Percentiles rank a stretch among this genome's conserved stretches.
These are phyloP conservation scores for Pythium periplocum DNA, from an alignment of 352 stramenopile species.

Conservation along the genomic window DNA sequence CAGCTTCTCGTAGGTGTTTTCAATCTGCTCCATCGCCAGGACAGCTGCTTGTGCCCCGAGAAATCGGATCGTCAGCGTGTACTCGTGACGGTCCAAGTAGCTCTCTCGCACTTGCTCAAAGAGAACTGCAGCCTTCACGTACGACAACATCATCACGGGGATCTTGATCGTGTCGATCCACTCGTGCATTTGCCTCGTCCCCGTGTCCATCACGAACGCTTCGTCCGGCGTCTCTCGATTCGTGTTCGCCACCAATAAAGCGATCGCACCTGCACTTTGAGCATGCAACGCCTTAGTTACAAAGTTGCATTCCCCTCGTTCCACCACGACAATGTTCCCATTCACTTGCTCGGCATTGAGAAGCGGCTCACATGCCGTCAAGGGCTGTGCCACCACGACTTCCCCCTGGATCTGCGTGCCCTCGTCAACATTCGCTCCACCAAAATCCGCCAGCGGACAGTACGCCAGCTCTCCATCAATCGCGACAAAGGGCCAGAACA, in stretches of 20 bases:
- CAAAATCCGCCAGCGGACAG: constrained; percentile 67
- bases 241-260: constrained; percentile 62
- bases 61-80: constrained; percentile 48
- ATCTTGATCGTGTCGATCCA: constrained; percentile 30
- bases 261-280: constrained; percentile 59
- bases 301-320: constrained; percentile 73
- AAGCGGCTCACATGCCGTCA: constrained; percentile 42
- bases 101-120: constrained; percentile 50
- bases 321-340: constrained; percentile 60
- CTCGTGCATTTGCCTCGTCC: constrained; percentile 20
- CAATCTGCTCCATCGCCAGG: constrained; percentile 43
- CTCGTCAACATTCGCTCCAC: constrained; percentile 29
- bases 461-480: constrained; percentile 51
- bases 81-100: constrained; percentile 35
- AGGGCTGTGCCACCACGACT: constrained; percentile 49
- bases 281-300: constrained; percentile 67
- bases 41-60: constrained; percentile 46
- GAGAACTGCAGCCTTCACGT: constrained; percentile 29
- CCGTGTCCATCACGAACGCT: constrained; percentile 73
- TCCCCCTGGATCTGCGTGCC: constrained; percentile 46
- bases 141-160: constrained; percentile 58
- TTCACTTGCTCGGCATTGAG: constrained; percentile 36
- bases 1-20: constrained; percentile 22
- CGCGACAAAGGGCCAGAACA: constrained; percentile 76
- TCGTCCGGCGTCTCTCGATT: constrained; percentile 18